These are phyloP conservation scores for Solanum peruvianum DNA, from an alignment of 257 asterid genomes.

Conservation along the genomic window DNA sequence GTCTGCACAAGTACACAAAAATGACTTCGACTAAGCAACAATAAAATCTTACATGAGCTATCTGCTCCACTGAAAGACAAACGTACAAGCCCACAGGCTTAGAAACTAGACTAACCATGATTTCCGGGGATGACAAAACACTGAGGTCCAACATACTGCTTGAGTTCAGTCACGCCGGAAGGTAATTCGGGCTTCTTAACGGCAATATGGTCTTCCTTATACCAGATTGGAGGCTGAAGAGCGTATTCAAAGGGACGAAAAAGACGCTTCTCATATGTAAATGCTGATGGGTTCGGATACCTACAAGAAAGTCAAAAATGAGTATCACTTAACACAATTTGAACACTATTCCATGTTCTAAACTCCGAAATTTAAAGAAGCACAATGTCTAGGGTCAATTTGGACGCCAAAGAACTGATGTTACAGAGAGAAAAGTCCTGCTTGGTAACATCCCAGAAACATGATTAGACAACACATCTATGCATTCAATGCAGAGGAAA, in stretches of 20 bases:
- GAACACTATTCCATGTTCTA: background rate
- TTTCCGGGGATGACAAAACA: constrained; percentile 77
- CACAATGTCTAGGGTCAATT: background rate
- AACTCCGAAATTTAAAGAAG: background rate
- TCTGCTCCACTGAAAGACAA: background rate
- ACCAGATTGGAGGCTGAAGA: constrained; percentile 72
- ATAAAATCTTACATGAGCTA: background rate
- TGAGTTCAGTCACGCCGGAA: constrained; percentile 32
- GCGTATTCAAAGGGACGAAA: constrained; percentile 77
- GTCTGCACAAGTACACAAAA: constrained; percentile 25
- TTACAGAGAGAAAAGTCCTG: background rate
- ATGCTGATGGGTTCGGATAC: constrained; percentile 73
- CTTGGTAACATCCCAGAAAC: background rate
- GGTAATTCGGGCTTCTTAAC: constrained; percentile 68
- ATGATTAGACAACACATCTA: background rate
- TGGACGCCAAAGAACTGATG: background rate
- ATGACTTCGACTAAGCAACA: background rate
- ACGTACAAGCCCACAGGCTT: background rate
- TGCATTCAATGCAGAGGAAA: background rate
- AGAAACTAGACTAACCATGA: constrained; percentile 41
- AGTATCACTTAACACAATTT: background rate
- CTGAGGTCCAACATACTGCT: constrained; percentile 71
- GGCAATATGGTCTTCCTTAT: constrained; percentile 58
- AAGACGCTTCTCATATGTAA: constrained; percentile 64
- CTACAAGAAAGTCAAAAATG: constrained; percentile 16